Base-by-base conservation (phyloP, 2,329 filamentous ascomycete genomes). In the Thermothelomyces thermophilus region DNA sequence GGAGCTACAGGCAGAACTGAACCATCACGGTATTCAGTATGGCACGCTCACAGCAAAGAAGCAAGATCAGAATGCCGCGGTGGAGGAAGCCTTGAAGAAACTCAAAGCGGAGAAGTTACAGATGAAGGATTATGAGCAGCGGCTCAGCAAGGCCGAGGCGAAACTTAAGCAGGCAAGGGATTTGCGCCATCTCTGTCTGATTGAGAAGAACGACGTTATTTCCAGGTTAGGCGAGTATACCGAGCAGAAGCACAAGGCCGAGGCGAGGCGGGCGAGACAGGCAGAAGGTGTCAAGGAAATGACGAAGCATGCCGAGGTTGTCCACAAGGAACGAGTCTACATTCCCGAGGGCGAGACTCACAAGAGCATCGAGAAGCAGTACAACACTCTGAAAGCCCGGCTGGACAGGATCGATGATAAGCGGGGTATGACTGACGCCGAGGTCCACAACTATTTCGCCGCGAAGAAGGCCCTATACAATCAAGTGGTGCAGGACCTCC, bases 271-370 rank as follows among this genome's bases (percentile, higher is more conserved):
- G 16, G 71, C 79, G 16, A 64, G 69, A 3, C 71, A 79, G 48
- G 64, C 63, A 5, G 66, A 65, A 11, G 64, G 68, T 31, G 76
- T 88, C 24, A 64, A 71, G 22, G 70, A 77, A 2, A 84, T 79
- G 57, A 78, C 62, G 13, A 63, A 66, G 34, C 69, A 82, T 56
- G 86, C 86, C 16, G 67, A 66, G 30, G 54, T 68, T 10, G 69
- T 84, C 36, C 78, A 73, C 26, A 67, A 72, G 0, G 65, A 70
- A 22, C 77, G 86, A 28, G 79, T 86, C 46, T 66, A 75, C 33
- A 75, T 90, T 31, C 76, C 81, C 4, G 74, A 80, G 46, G 80
- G 77, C 5, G 83, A 88, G 62, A 88, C 82, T 0, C 65, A 75
- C 36, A 63, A 68, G 11, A 82, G 74, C 48, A 71, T 84, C 17